phyloP scores from a whole-genome alignment of 108 stramenopile species.

The Cyclotella kingstonii region DNA sequence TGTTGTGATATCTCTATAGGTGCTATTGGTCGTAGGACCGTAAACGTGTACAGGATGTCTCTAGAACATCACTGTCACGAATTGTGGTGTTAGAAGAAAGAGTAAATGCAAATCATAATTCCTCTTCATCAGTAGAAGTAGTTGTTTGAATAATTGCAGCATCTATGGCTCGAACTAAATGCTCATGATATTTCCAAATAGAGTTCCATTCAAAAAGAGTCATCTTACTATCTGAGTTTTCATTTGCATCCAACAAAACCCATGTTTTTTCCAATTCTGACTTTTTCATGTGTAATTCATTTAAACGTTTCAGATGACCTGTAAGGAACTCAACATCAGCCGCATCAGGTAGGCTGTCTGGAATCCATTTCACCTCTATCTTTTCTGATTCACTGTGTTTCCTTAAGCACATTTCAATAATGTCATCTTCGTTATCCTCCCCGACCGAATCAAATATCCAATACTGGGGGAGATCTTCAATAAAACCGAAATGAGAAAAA shows the following conservation, averaged over 20 bases:
- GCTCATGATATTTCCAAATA: slow-evolving; percentile 41
- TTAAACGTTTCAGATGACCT: slow-evolving; percentile 22
- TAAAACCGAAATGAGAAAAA: slow-evolving; percentile 36
- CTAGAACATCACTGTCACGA: too few relatives aligned
- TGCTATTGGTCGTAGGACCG: too few relatives aligned
- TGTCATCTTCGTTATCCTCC: slow-evolving; percentile 1
- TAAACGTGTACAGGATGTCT: too few relatives aligned
- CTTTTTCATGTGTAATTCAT: slow-evolving; percentile 9
- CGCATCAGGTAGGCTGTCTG: slow-evolving; percentile 11
- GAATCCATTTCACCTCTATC: slow-evolving; percentile 17
- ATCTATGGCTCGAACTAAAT: slow-evolving; percentile 24
- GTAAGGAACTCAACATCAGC: slow-evolving; percentile 24
- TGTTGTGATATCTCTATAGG: too few relatives aligned
- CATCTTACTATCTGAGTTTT: slow-evolving; percentile 17
- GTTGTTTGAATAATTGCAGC: slow-evolving; percentile 8
- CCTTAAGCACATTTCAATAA: slow-evolving; percentile 26
- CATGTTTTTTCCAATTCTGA: slow-evolving; percentile 19
- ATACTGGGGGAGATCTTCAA: slow-evolving; percentile 32
- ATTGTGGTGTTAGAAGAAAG: too few relatives aligned
- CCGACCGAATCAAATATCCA: slow-evolving; percentile 36
- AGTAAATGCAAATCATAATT: slow-evolving; percentile 23
- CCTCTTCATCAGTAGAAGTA: slow-evolving; percentile 11
- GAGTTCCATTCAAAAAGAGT: slow-evolving; percentile 32
- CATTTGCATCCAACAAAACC: slow-evolving; percentile 9
- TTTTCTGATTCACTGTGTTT: slow-evolving; percentile 13